Conservation (phyloP, 768 basidiomycete genomes). For the Lentinula sp. region DNA sequence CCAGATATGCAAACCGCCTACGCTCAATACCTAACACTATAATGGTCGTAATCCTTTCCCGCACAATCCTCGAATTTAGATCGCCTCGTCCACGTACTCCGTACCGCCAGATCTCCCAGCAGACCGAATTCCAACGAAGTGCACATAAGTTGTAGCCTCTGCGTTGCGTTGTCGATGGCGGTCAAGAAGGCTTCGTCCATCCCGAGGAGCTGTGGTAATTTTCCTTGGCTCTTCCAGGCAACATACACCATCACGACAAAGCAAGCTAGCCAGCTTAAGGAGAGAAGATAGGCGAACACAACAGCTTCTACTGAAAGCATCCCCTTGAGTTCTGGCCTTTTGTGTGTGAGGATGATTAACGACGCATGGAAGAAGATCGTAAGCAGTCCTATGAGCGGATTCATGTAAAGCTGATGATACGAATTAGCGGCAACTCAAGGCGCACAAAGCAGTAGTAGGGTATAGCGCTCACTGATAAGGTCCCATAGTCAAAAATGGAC, state of each 20-base stretch:
- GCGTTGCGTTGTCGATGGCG: not conserved
- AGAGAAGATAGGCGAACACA: not conserved
- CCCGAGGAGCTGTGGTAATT: not conserved
- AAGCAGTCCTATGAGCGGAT: not conserved
- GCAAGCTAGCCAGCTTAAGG: not conserved
- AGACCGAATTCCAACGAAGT: conserved; percentile 3
- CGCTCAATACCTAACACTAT: not conserved
- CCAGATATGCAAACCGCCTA: not conserved
- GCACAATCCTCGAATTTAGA: not conserved
- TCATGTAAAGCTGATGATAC: conserved; percentile 4
- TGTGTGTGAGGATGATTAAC: not conserved
- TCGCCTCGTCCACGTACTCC: not conserved
- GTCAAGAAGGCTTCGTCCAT: not conserved
- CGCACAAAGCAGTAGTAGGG: too few relatives aligned
- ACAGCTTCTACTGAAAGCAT: not conserved
- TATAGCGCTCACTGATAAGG: not conserved
- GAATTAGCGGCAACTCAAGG: not conserved
- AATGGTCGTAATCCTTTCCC: not conserved
- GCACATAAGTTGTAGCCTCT: not conserved
- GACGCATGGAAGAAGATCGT: not conserved
- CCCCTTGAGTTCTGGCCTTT: not conserved
- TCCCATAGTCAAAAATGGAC: conserved; percentile 5
- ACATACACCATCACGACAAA: conserved; percentile 4
- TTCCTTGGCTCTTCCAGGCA: not conserved
- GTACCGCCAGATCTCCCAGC: conserved; percentile 2